Evolutionary conservation across 2,329 filamentous ascomycete species (phyloP).

Genomic region (Ceratocystiopsis brevicomis): DNA sequence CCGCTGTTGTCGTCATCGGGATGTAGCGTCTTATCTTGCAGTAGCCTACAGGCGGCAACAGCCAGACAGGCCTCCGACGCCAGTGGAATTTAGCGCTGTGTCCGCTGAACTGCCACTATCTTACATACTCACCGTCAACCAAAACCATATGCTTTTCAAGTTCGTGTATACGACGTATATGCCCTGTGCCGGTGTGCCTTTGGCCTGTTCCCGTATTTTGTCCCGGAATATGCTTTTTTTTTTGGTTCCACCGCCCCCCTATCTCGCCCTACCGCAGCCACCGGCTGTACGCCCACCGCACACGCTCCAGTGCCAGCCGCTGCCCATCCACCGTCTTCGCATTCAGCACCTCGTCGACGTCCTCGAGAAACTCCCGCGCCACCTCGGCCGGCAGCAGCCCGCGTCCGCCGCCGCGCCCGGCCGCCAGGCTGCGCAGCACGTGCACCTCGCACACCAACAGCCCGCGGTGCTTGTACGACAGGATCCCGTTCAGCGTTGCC

Average conservation of each 20-base stretch:
- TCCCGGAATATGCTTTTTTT: no score
- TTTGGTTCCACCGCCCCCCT: not conserved
- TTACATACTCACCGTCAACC: no score
- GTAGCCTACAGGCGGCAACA: no score
- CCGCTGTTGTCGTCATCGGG: no score
- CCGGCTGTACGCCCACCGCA: constrained; percentile 76
- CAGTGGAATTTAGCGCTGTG: no score
- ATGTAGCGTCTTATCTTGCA: no score
- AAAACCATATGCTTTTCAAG: no score
- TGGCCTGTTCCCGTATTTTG: no score
- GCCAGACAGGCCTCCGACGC: no score
- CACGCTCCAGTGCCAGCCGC: constrained; percentile 58
- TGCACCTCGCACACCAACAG: constrained; percentile 81
- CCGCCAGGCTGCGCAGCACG: constrained; percentile 50
- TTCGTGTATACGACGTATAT: no score
- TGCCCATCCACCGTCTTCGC: constrained; percentile 64
- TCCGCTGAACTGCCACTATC: no score
- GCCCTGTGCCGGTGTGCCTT: no score
- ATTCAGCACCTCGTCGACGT: constrained; percentile 71
- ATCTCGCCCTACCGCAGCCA: constrained; percentile 35
- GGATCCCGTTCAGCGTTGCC: constrained; percentile 51
- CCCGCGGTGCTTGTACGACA: constrained; percentile 86
- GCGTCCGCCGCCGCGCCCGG: constrained; percentile 11
- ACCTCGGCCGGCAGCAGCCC: constrained; percentile 54
- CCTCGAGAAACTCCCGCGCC: constrained; percentile 71